These are phyloP conservation scores for Lachancea sp. DNA, from an alignment of 805 yeast species.

Conservation along the genomic window DNA sequence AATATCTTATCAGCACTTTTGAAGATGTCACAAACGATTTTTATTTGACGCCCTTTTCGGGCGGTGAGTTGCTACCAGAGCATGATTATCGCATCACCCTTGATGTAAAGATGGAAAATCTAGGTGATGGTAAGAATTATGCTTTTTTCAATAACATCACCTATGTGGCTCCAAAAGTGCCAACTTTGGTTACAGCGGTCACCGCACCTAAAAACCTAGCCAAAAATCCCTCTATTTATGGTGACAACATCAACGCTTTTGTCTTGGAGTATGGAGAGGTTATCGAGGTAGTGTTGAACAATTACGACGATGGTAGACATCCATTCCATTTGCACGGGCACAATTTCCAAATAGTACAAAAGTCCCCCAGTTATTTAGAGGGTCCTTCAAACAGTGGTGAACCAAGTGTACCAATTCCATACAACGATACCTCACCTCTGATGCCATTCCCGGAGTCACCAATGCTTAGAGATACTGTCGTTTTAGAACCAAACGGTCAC, in stretches of 20 bases:
- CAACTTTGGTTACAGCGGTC: constrained; percentile 59
- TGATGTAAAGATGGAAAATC: constrained; percentile 57
- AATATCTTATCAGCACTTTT: constrained; percentile 21
- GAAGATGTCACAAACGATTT: constrained; percentile 31
- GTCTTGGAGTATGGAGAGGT: constrained; percentile 55
- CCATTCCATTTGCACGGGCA: constrained; percentile 80
- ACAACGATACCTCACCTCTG: constrained; percentile 39
- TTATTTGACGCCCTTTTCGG: constrained; percentile 38
- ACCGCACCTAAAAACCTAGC: constrained; percentile 50
- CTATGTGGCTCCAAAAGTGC: constrained; percentile 61
- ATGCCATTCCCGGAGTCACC: constrained; percentile 52
- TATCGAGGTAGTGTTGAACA: constrained; percentile 71
- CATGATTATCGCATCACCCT: constrained; percentile 57
- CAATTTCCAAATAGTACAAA: constrained; percentile 53
- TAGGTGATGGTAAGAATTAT: constrained; percentile 69
- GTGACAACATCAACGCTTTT: constrained; percentile 59
- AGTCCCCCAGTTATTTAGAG: constrained; percentile 47
- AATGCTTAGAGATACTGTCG: constrained; percentile 62
- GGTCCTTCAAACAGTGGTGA: constrained; percentile 28
- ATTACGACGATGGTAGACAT: constrained; percentile 72
- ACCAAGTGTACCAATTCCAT: constrained; percentile 42
- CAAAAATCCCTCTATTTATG: constrained; percentile 57
- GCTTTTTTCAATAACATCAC: constrained; percentile 69
- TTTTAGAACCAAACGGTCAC: constrained; percentile 61
- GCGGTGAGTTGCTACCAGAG: constrained; percentile 43